These are phyloP conservation scores for Rostrohypoxylon terebratum DNA, from an alignment of 495 filamentous ascomycete species.

Conservation along the genomic window DNA sequence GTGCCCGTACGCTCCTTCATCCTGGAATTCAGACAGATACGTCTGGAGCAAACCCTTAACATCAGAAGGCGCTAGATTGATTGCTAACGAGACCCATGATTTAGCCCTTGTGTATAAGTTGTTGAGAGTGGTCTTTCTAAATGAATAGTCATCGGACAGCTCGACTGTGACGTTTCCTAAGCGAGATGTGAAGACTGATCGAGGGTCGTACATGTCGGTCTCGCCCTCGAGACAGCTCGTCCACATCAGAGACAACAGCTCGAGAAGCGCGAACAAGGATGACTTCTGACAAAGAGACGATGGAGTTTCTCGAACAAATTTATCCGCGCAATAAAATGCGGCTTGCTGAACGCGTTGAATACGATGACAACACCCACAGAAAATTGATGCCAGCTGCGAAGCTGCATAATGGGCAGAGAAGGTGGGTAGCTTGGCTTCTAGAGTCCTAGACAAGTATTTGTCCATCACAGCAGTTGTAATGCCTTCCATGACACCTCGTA, in stretches of 20 bases:
- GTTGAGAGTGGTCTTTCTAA: slow-evolving; percentile 81
- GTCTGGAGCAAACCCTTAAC: slow-evolving; percentile 94
- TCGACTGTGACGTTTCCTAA: slow-evolving; percentile 83
- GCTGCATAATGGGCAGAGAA: slow-evolving; percentile 90
- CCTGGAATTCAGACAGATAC: slow-evolving; percentile 92
- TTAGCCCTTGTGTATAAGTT: slow-evolving; percentile 81
- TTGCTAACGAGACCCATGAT: slow-evolving; percentile 79
- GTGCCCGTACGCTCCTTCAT: slow-evolving; percentile 86
- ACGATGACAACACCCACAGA: slow-evolving; percentile 90
- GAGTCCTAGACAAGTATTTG: slow-evolving; percentile 76
- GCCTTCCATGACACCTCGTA: slow-evolving; percentile 87
- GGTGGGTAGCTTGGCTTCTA: slow-evolving; percentile 73
- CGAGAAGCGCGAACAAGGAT: slow-evolving; percentile 90
- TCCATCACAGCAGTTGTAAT: slow-evolving; percentile 79
- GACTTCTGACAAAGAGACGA: slow-evolving; percentile 89
- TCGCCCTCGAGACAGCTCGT: slow-evolving; percentile 91
- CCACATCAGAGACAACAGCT: slow-evolving; percentile 94
- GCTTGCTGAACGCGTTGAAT: slow-evolving; percentile 89
- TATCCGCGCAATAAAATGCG: slow-evolving; percentile 82
- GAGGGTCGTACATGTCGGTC: slow-evolving; percentile 91
- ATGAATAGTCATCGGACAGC: slow-evolving; percentile 86
- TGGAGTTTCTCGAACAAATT: slow-evolving; percentile 83
- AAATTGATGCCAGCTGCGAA: slow-evolving; percentile 83
- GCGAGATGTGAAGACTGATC: slow-evolving; percentile 78
- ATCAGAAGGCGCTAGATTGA: slow-evolving; percentile 91